Conservation (phyloP, 352 stramenopile genomes). For the Phytopythium montanum region DNA sequence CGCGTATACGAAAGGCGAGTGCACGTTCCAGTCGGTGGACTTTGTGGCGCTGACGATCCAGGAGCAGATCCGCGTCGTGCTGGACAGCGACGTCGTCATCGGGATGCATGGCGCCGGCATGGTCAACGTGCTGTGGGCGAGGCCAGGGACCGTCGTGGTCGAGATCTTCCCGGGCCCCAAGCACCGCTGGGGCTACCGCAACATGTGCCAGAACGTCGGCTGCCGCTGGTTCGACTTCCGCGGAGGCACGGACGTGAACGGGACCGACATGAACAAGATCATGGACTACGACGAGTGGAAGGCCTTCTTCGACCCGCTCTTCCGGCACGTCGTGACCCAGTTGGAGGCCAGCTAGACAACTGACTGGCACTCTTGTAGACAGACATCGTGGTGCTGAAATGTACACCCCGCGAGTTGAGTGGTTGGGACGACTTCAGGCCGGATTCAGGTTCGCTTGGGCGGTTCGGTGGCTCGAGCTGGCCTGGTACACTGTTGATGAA, state of each 20-base stretch:
- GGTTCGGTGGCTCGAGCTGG: too few species aligned
- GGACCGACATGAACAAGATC: conserved; percentile 44
- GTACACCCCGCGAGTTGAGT: too few species aligned
- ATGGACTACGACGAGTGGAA: conserved; percentile 54
- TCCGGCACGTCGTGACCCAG: too few species aligned
- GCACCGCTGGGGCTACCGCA: background rate
- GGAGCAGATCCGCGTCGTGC: conserved; percentile 58
- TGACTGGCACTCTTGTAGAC: too few species aligned
- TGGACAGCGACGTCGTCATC: conserved; percentile 70
- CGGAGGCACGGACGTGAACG: conserved; percentile 26
- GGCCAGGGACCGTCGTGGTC: conserved; percentile 45
- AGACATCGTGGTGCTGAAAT: too few species aligned
- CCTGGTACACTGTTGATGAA: too few species aligned
- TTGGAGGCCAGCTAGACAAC: too few species aligned
- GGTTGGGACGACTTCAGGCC: too few species aligned
- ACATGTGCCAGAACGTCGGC: conserved; percentile 1
- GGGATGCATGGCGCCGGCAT: conserved; percentile 80
- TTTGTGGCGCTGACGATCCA: conserved; percentile 49
- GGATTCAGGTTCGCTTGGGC: too few species aligned
- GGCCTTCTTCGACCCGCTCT: conserved; percentile 42
- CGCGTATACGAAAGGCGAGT: too few species aligned
- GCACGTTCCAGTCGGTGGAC: conserved; percentile 52
- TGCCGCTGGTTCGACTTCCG: conserved; percentile 1
- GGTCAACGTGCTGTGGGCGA: conserved; percentile 67
- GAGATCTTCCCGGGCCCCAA: conserved; percentile 81